Evolutionary conservation across 768 basidiomycete species (phyloP), one percentile per base, ranked within the genome.

Genomic region (Boletus patriciae): DNA sequence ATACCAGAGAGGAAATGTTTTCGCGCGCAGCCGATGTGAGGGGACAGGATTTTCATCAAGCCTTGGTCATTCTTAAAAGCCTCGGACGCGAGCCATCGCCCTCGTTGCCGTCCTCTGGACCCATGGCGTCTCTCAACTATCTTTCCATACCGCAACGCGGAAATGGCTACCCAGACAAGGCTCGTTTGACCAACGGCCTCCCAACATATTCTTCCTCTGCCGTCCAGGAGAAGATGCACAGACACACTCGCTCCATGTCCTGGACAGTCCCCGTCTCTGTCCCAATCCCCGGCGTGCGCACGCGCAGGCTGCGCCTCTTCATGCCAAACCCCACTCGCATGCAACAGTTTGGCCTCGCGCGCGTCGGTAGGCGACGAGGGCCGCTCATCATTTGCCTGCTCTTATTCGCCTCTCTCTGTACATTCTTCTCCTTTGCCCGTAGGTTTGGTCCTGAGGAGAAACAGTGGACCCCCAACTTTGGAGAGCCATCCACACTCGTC

Each of bases 401-500:
- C 25, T 63, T 85, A 63, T 45, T 84, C 36, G 70, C 73, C 51
- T 62, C 80, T 42, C 52, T 83, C n/a, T 81, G 86, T 62, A 73
- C 81, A 42, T 65, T 81, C n/a, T 83, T 87, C 60, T 82, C 85
- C 7, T 73, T 88, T 34, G 77, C 79, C 6, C 83, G 81, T 60
- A 80, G 82, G 50, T 87, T 87, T 66, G 82, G 80, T 25, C 77
- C 83, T 2, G 76, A 80, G 55, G 81, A 82, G 49, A 85, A 83
- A 62, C 79, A 80, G 55, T 89, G 87, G 86, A 79, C 85, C 13
- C 73, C 80, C 37, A 77, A 80, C 18, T 79, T 83, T 46, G 78
- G 78, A 40, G 84, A 87, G 45, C 78, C 84, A 16, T 77, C 88
- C 25, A 92, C 92, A 10, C 79, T 94, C 29, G 83, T 94, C 36